phyloP scores from a whole-genome alignment of 2,329 filamentous ascomycete species.

The Calonectria pseudoreteaudii region DNA sequence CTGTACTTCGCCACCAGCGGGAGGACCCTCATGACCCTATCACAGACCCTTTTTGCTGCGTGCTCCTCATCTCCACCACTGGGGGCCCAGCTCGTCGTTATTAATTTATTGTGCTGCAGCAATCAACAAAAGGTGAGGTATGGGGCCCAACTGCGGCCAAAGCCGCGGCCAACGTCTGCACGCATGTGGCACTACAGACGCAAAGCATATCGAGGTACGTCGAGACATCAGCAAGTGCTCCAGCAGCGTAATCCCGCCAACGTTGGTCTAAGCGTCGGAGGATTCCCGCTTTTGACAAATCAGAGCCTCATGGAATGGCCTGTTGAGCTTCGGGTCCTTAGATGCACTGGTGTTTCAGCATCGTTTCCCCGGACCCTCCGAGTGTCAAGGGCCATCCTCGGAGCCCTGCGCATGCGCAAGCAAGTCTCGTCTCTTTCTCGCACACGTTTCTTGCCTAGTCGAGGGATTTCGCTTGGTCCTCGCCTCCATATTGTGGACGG shows the following conservation, averaged over 20 bases:
- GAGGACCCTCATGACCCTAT: conserved; percentile 9
- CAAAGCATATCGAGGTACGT: not conserved
- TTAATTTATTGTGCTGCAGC: not conserved
- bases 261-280: conserved; percentile 6
- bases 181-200: not conserved
- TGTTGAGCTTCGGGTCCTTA: conserved; percentile 21
- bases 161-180: conserved; percentile 3
- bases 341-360: conserved; percentile 35
- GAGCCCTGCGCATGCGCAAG: conserved; percentile 15
- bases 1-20: conserved; percentile 3
- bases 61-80: conserved; percentile 15
- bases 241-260: not conserved
- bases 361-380: conserved; percentile 29
- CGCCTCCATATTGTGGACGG: not conserved
- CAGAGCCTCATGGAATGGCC: conserved; percentile 27
- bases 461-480: conserved; percentile 3
- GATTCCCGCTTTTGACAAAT: conserved; percentile 18
- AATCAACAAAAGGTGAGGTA: not conserved
- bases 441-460: not conserved
- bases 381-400: conserved; percentile 25
- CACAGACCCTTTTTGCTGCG: conserved; percentile 12
- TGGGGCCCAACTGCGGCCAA: conserved; percentile 11
- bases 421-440: conserved; percentile 8
- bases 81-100: conserved; percentile 1
- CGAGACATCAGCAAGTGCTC: not conserved